Evolutionary conservation across 768 basidiomycete species (phyloP).

Genomic region (Gymnopilus junonius): DNA sequence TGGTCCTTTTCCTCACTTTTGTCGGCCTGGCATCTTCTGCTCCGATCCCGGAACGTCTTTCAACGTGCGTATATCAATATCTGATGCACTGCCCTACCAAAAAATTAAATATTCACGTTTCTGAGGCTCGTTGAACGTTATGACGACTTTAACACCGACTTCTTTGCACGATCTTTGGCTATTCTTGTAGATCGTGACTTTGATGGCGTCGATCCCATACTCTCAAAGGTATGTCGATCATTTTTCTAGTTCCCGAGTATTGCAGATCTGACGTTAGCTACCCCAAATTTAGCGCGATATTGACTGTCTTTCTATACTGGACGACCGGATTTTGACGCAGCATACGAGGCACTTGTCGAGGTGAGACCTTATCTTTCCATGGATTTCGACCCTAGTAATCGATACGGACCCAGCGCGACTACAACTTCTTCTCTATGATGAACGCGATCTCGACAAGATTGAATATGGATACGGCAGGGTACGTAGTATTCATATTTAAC

Average conservation of each 20-base stretch:
- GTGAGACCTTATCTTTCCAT: neutral
- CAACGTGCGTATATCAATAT: neutral
- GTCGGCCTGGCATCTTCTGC: neutral
- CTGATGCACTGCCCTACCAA: neutral
- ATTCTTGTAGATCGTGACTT: neutral
- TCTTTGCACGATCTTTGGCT: neutral
- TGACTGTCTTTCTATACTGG: neutral
- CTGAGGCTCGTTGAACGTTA: neutral
- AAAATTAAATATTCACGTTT: neutral
- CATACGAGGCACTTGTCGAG: neutral
- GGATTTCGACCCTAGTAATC: neutral
- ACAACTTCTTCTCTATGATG: neutral
- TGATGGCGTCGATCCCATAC: neutral
- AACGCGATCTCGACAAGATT: neutral
- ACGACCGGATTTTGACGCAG: neutral
- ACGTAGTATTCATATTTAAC: neutral
- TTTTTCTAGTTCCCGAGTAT: neutral
- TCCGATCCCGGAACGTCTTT: neutral
- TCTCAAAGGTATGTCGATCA: neutral
- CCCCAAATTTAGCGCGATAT: neutral
- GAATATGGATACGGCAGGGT: neutral
- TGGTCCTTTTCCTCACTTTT: neutral
- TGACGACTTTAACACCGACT: neutral
- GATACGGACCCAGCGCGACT: neutral
- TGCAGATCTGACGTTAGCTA: neutral